phyloP scores from a whole-genome alignment of 179 eudicot species.

The Pouteria campechiana region DNA sequence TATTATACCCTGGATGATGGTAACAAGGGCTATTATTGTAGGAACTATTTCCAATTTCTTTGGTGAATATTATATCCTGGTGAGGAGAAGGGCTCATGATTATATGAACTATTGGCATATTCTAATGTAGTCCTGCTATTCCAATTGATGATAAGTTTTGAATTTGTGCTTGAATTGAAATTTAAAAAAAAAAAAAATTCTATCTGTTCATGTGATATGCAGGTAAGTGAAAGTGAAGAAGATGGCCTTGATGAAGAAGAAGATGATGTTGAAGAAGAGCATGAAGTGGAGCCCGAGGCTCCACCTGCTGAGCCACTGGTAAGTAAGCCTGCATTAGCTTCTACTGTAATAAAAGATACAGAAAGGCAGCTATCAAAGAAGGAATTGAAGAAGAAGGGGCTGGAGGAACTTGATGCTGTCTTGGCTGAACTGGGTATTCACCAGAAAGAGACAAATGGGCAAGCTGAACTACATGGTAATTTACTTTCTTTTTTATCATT shows the following conservation, averaged over 20 bases:
- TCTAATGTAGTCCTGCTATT: too few species aligned
- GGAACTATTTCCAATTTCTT: too few species aligned
- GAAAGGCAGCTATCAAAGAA: slow-evolving; percentile 82
- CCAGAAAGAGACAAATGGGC: slow-evolving; percentile 27
- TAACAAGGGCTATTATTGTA: too few species aligned
- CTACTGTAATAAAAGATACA: slow-evolving; percentile 45
- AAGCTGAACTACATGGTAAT: slow-evolving; percentile 33
- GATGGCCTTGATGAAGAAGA: slow-evolving; percentile 60
- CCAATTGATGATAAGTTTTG: too few species aligned
- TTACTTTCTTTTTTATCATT: too few species aligned
- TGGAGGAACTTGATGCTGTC: slow-evolving; percentile 73
- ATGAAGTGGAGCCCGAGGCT: slow-evolving; percentile 49
- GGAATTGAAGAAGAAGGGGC: slow-evolving; percentile 72
- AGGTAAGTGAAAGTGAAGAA: slow-evolving; percentile 89
- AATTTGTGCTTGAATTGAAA: too few species aligned
- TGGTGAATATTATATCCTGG: too few species aligned
- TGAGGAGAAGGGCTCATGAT: too few species aligned
- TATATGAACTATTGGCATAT: too few species aligned
- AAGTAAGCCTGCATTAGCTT: slow-evolving; percentile 38
- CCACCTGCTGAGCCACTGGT: slow-evolving; percentile 36
- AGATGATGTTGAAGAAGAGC: slow-evolving; percentile 66
- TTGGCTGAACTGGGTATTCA: slow-evolving; percentile 60
- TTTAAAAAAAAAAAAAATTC: too few species aligned
- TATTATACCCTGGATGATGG: too few species aligned
- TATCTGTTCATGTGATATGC: not conserved